These are phyloP conservation scores for Volvox reticuliferus DNA, from an alignment of 139 green algal genomes.

Conservation along the genomic window DNA sequence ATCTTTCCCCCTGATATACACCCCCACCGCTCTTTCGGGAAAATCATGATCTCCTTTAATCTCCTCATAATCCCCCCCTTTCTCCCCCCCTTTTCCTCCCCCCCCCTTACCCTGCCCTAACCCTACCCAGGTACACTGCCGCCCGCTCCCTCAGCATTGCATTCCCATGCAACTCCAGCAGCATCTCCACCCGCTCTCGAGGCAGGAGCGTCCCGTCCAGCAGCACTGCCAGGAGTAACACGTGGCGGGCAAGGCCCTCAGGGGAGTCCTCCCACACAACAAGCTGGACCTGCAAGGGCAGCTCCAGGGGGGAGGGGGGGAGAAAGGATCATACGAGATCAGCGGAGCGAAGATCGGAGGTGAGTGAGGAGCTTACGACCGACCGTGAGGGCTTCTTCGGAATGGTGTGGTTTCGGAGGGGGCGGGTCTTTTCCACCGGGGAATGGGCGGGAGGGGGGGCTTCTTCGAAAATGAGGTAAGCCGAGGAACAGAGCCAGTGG, in stretches of 20 bases:
- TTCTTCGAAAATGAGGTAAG: too few relatives aligned
- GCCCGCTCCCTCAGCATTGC: constrained; percentile 67
- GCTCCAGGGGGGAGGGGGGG: neutral
- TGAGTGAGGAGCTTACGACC: too few relatives aligned
- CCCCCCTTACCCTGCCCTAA: neutral
- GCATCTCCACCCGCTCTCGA: constrained; percentile 59
- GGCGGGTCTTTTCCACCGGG: too few relatives aligned
- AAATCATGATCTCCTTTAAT: too few relatives aligned
- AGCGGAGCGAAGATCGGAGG: neutral
- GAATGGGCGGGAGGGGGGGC: too few relatives aligned
- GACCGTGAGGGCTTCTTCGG: too few relatives aligned
- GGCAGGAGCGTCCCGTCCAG: constrained; percentile 64
- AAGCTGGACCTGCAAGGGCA: constrained; percentile 54
- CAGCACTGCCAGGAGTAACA: constrained; percentile 74
- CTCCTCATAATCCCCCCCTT: too few relatives aligned
- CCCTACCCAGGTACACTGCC: constrained; percentile 70
- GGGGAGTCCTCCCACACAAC: constrained; percentile 78
- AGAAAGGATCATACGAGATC: too few relatives aligned
- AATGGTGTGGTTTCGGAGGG: too few relatives aligned
- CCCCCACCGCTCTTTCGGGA: too few relatives aligned
- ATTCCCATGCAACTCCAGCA: constrained; percentile 84
- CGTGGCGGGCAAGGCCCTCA: constrained; percentile 75
- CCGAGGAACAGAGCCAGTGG: too few relatives aligned
- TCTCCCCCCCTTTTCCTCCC: neutral
- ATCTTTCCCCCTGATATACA: too few relatives aligned